Conservation (phyloP, 2,329 filamentous ascomycete species). For the Rutstroemia sp. region DNA sequence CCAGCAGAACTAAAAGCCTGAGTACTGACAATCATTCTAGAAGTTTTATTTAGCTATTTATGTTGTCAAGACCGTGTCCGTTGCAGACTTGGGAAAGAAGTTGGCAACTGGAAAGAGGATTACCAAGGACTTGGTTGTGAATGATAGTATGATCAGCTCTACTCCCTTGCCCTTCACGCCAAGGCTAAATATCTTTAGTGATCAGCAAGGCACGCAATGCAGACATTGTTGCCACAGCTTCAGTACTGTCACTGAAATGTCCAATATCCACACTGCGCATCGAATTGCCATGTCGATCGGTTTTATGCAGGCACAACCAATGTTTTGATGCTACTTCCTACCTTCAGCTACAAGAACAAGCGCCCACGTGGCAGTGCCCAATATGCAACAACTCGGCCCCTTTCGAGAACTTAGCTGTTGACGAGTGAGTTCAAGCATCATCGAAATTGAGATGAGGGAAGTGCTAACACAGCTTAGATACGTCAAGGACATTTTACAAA, state of each 20-base stretch:
- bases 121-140: constrained; percentile 71
- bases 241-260: constrained; percentile 85
- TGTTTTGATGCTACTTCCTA: constrained; percentile 94
- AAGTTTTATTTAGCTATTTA: constrained; percentile 67
- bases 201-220: constrained; percentile 73
- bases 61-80: constrained; percentile 65
- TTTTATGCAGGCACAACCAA: constrained; percentile 78
- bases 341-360: constrained; percentile 89
- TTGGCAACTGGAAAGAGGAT: constrained; percentile 66
- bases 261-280: constrained; percentile 84
- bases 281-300: constrained; percentile 68
- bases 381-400: constrained; percentile 79
- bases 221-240: constrained; percentile 84
- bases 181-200: constrained; percentile 45
- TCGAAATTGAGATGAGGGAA: not conserved
- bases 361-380: constrained; percentile 93
- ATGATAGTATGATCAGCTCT: constrained; percentile 58
- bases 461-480: constrained; percentile 46
- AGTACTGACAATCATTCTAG: constrained; percentile 35
- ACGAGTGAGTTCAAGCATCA: constrained; percentile 54
- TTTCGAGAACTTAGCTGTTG: constrained; percentile 77
- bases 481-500: constrained; percentile 76
- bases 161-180: not conserved
- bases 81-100: constrained; percentile 61
- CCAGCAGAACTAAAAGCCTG: not conserved